phyloP scores from a whole-genome alignment of 306 rosid species.

The Pterocarpus macrocarpus region DNA sequence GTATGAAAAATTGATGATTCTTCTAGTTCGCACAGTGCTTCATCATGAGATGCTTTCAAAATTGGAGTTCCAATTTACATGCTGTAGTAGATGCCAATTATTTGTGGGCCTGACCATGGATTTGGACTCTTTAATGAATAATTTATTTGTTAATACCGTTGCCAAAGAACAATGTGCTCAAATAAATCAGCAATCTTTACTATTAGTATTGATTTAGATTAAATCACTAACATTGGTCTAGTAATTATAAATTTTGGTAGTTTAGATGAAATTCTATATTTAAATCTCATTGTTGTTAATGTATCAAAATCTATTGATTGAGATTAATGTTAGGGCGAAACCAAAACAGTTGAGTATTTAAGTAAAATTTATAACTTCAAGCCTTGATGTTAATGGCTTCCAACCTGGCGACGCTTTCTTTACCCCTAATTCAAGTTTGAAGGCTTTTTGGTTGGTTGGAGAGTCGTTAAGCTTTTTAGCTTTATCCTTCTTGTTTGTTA shows the following conservation, averaged over 20 bases:
- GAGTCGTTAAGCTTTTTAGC: neutral
- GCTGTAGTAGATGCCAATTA: constrained; percentile 5
- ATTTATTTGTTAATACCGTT: neutral
- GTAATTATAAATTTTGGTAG: no score
- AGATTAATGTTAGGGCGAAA: neutral
- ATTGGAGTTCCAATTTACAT: constrained; percentile 24
- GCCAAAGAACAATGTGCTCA: constrained; percentile 7
- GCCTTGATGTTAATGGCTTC: constrained; percentile 39
- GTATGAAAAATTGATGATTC: neutral
- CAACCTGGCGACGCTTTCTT: constrained; percentile 37
- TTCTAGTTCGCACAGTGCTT: neutral
- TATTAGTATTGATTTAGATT: neutral
- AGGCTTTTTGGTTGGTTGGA: constrained; percentile 3
- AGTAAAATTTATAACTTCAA: neutral
- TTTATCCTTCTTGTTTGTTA: neutral
- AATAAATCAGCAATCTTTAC: neutral
- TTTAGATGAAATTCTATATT: no score
- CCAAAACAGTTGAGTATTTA: neutral
- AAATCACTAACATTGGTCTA: no score
- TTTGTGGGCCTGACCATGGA: neutral
- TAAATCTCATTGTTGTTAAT: no score
- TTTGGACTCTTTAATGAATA: neutral
- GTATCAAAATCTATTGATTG: no score
- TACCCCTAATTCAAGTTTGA: constrained; percentile 21
- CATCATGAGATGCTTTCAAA: constrained; percentile 40